Evolutionary conservation across 441 rosid genomes (phyloP), one percentile per base, ranked within the genome.

Genomic region (Metrosideros polymorpha): DNA sequence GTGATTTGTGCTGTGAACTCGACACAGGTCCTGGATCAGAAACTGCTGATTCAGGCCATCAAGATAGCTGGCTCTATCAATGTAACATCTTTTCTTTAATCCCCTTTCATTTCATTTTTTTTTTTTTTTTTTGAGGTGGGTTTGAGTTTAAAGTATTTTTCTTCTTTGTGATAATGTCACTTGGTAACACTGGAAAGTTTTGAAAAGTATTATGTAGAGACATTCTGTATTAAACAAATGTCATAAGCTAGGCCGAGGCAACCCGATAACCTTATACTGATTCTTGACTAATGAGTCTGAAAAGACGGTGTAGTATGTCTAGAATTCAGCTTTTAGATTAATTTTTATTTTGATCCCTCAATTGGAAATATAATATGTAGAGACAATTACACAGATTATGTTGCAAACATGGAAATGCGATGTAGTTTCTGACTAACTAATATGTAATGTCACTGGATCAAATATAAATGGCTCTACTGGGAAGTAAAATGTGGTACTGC

Each of bases 1-100:
- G 98, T 95, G 75, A 94, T 95, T 50, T 94, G 95, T 89, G 90
- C 98, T 1, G 88, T 95, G 83, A 93, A 96, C 50, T 91, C 96
- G 15, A 93, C 91, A 85, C 93, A 92, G 55, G 94, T 82, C 88
- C 94, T 92, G 85, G 93, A 93, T 52, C 98, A 95, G 93, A 95
- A 87, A 86, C 88, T 90, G 50, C 95, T 96, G 51, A 88, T 94
- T 88, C 89, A 85, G 84, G 95, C 91, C 85, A 92, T 95, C 88
- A 93, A 92, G 90, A 87, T 90, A 90, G 86, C 89, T 88, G 95
- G 92, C 19, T 90, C 92, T 85, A 90, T 96, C 88, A 91, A 93
- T 95, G 98, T 94, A 39, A 71, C 17, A 22, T 71, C 47, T 39
- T 71, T 71, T 71, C 9, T 39, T 71, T 39, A 1, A 22, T 29